phyloP scores from a whole-genome alignment of 352 stramenopile genomes.

The Pythium sp. region DNA sequence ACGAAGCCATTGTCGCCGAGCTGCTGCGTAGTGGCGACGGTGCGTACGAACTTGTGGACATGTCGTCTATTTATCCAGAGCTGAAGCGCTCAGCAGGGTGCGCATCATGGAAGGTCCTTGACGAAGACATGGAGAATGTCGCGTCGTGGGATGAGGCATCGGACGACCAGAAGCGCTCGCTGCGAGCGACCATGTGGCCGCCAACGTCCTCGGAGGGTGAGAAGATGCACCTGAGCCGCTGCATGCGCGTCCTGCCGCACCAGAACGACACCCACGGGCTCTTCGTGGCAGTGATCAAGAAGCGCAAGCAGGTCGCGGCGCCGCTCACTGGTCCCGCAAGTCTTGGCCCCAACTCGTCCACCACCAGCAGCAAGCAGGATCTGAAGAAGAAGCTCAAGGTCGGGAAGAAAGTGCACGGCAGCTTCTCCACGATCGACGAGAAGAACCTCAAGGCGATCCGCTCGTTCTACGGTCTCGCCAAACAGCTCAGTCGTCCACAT shows the following conservation, averaged over 20 bases:
- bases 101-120: conserved; percentile 57
- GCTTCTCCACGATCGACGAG: conserved; percentile 46
- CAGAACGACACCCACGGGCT: conserved; percentile 98
- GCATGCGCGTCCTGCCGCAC: conserved; percentile 94
- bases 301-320: conserved; percentile 27
- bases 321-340: conserved; percentile 34
- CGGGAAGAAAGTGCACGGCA: conserved; percentile 56
- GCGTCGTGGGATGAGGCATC: conserved; percentile 48
- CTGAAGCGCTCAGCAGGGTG: conserved; percentile 43
- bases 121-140: conserved; percentile 41
- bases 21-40: conserved; percentile 49
- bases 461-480: conserved; percentile 43
- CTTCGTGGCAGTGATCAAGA: conserved; percentile 96
- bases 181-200: conserved; percentile 84
- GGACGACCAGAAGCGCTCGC: conserved; percentile 46
- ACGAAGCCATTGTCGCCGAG: conserved; percentile 83
- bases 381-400: conserved; percentile 53
- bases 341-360: neutral
- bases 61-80: conserved; percentile 30
- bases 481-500: conserved; percentile 19
- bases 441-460: conserved; percentile 34
- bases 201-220: conserved; percentile 49
- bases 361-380: conserved; percentile 22
- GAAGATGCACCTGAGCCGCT: conserved; percentile 85
- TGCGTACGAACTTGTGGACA: conserved; percentile 62